phyloP scores from a whole-genome alignment of 2,329 filamentous ascomycete genomes.

The Calonectria montana region DNA sequence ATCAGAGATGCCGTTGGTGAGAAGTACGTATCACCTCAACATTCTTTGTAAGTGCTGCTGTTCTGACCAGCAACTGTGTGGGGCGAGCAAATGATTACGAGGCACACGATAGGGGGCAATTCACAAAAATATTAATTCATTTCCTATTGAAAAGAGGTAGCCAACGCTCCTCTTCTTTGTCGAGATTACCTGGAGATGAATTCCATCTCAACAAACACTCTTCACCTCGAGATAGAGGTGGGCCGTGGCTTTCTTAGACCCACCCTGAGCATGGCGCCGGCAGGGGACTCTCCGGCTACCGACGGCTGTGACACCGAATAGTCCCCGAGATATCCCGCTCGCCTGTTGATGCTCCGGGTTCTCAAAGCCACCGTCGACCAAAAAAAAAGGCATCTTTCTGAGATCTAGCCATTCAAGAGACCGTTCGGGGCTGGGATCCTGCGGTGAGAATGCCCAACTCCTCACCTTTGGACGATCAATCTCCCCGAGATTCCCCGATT shows the following conservation, averaged over 20 bases:
- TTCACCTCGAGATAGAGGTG: background rate
- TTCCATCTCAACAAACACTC: background rate
- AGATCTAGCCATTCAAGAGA: background rate
- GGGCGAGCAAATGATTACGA: too few relatives aligned
- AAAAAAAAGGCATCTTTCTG: background rate
- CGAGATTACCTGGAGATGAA: background rate
- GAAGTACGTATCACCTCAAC: background rate
- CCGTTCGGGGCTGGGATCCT: background rate
- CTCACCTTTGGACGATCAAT: background rate
- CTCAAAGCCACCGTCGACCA: background rate
- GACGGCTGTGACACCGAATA: slow-evolving; percentile 1
- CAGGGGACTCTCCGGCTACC: background rate
- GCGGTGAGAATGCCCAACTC: background rate
- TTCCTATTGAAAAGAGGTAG: background rate
- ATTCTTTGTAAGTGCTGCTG: background rate
- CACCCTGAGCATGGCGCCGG: background rate
- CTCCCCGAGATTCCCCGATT: slow-evolving; percentile 3
- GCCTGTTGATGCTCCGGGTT: background rate
- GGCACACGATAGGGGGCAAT: background rate
- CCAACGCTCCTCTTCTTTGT: background rate
- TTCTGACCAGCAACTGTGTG: background rate
- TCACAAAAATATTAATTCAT: rapidly evolving
- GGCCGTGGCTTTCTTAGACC: background rate
- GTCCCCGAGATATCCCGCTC: slow-evolving; percentile 3
- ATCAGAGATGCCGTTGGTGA: background rate